These are phyloP conservation scores for Pythium aquatile DNA, from an alignment of 352 stramenopile genomes.

Conservation along the genomic window DNA sequence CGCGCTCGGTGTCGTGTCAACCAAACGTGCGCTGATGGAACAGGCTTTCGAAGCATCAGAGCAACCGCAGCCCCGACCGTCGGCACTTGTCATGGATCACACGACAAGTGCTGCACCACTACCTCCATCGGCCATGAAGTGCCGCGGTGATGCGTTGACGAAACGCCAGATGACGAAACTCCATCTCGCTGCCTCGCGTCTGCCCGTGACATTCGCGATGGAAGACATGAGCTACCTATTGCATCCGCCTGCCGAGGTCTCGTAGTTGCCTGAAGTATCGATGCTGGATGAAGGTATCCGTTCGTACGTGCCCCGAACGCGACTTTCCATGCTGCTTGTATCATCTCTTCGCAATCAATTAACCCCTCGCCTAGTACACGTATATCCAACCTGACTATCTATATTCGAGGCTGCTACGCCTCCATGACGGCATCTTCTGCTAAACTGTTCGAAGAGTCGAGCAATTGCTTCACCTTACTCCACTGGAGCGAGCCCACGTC, in stretches of 20 bases:
- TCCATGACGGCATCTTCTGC: constrained; percentile 6
- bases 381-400: not conserved
- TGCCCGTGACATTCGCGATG: constrained; percentile 22
- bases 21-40: constrained; percentile 5
- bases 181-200: constrained; percentile 17
- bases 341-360: not conserved
- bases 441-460: constrained; percentile 16
- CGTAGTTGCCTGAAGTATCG: not conserved
- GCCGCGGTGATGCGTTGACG: constrained; percentile 11
- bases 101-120: not conserved
- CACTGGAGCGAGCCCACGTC: constrained; percentile 36
- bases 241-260: constrained; percentile 17
- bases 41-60: not conserved
- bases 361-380: not conserved
- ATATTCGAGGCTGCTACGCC: not conserved
- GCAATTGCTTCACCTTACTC: constrained; percentile 28
- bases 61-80: constrained; percentile 5
- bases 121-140: constrained; percentile 8
- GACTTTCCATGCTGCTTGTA: not conserved
- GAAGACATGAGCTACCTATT: constrained; percentile 27
- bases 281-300: not conserved
- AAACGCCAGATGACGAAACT: constrained; percentile 22
- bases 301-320: not conserved
- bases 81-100: constrained; percentile 16
- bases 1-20: constrained; percentile 12